Evolutionary conservation across 768 basidiomycete genomes (phyloP).

Genomic region (Suillus bovinus): DNA sequence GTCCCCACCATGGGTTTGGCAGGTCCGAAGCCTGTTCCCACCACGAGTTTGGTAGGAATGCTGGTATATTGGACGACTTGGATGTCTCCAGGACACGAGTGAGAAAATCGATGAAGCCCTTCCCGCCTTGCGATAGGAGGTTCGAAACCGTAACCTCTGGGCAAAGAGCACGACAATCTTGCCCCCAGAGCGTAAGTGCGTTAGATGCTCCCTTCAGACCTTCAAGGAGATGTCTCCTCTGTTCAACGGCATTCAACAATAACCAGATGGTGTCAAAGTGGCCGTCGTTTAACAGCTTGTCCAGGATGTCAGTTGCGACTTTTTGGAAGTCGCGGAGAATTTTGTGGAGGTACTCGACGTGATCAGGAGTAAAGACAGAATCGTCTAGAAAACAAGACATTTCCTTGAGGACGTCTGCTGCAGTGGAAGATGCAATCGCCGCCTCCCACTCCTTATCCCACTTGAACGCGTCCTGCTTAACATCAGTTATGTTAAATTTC

Average conservation of each 20-base stretch:
- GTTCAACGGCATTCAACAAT: conserved; percentile 16
- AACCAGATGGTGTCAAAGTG: conserved; percentile 18
- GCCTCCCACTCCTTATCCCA: conserved; percentile 26
- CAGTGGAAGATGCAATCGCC: conserved; percentile 9
- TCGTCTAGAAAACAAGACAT: conserved; percentile 1
- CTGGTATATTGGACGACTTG: background rate
- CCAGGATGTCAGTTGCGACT: background rate
- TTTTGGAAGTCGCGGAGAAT: background rate
- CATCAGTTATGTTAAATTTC: conserved; percentile 6
- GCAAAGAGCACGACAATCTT: conserved; percentile 20
- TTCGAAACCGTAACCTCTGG: conserved; percentile 18
- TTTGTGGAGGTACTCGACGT: conserved; percentile 6
- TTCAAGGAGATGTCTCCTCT: conserved; percentile 16
- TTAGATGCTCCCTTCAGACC: conserved; percentile 16
- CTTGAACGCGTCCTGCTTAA: conserved; percentile 14
- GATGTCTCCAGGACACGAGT: conserved; percentile 1
- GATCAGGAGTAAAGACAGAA: too few species aligned
- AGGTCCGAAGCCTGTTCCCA: conserved; percentile 12
- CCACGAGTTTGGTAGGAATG: conserved; percentile 1
- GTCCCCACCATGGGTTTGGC: conserved; percentile 14
- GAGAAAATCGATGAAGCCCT: conserved; percentile 11
- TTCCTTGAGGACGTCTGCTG: conserved; percentile 13
- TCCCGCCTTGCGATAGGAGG: conserved; percentile 14
- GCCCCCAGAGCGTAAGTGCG: background rate
- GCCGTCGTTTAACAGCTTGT: background rate